Percentiles rank a stretch among this genome's conserved stretches.
phyloP scores from a whole-genome alignment of 129 eudicot genomes.

The Calendula officinalis region DNA sequence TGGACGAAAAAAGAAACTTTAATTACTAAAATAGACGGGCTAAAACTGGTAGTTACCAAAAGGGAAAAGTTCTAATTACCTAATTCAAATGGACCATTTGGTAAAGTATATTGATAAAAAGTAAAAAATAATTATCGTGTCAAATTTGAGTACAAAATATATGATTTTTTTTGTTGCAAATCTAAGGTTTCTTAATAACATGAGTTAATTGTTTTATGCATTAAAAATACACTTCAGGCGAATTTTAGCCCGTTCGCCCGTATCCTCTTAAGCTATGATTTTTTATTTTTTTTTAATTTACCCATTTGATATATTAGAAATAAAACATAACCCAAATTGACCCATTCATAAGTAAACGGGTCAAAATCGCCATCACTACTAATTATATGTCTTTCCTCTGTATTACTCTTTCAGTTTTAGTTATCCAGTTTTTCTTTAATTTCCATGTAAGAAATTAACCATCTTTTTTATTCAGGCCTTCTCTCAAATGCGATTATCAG shows the following conservation, averaged over 20 bases:
- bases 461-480: constrained; percentile 55
- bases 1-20: too few species aligned
- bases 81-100: too few species aligned
- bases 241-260: background rate
- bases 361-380: constrained; percentile 4
- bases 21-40: too few species aligned
- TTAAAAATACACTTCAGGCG: constrained; percentile 3
- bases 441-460: background rate
- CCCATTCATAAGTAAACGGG: constrained; percentile 1
- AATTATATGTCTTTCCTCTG: background rate
- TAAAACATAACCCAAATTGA: background rate
- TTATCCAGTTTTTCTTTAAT: background rate
- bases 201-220: constrained; percentile 8
- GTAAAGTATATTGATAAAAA: too few species aligned
- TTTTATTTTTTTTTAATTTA: background rate
- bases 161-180: background rate
- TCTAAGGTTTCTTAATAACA: background rate
- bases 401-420: background rate
- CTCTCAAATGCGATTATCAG: constrained; percentile 93
- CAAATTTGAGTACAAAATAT: background rate
- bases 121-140: too few species aligned
- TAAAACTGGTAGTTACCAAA: too few species aligned
- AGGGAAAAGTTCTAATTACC: too few species aligned
- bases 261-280: background rate
- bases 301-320: background rate